These are phyloP conservation scores for Arxiozyma telluris DNA, from an alignment of 1,139 yeast species.

Conservation along the genomic window DNA sequence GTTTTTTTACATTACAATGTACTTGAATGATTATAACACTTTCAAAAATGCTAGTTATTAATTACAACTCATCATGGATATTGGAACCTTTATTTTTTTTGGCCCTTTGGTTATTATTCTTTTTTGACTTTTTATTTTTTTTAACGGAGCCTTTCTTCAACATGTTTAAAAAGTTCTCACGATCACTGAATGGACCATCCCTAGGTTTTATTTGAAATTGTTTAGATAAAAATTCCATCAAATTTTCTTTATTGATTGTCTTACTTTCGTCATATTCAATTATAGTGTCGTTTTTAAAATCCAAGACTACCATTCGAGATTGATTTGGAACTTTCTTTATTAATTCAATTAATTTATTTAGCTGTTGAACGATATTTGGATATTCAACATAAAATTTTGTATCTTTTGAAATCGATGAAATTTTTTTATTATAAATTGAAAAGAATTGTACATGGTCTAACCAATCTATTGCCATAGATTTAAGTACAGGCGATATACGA, in stretches of 20 bases:
- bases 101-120: not conserved
- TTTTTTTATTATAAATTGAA: constrained; percentile 13
- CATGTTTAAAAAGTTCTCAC: constrained; percentile 15
- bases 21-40: no score
- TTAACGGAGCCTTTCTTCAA: constrained; percentile 10
- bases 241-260: constrained; percentile 13
- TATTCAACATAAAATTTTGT: constrained; percentile 1
- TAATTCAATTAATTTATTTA: constrained; percentile 10
- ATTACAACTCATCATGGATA: constrained; percentile 3
- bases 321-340: constrained; percentile 7
- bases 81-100: not conserved
- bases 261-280: constrained; percentile 11
- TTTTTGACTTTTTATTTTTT: constrained; percentile 8
- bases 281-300: constrained; percentile 15
- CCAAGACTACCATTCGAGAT: constrained; percentile 19
- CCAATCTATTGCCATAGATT: constrained; percentile 71
- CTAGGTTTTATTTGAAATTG: constrained; percentile 13
- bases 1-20: no score
- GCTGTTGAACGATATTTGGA: constrained; percentile 14
- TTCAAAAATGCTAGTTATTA: no score
- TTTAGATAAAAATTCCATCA: constrained; percentile 16
- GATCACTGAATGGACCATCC: constrained; percentile 28
- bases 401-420: constrained; percentile 4
- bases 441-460: constrained; percentile 38
- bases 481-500: constrained; percentile 52